Evolutionary conservation across 2,329 filamentous ascomycete species (phyloP), one percentile per base, ranked within the genome.

Genomic region (Grosmannia serpens): DNA sequence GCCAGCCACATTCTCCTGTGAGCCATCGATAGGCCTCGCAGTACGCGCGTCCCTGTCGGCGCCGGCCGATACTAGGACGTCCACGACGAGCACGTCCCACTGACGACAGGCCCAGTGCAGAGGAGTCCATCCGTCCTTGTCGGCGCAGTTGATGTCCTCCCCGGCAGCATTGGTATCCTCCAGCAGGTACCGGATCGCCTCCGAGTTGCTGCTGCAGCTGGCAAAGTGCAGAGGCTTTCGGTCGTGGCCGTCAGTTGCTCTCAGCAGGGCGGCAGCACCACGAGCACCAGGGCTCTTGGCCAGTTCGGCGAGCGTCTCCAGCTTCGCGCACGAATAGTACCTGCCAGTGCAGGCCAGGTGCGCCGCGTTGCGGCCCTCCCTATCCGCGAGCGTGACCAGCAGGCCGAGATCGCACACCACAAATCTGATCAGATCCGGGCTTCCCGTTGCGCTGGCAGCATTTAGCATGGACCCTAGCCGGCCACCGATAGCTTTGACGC

Each of bases 41-140:
- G 52, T 53, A 17, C 52, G 52, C 4, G 31, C 22, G 35, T 35
- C 24, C 31, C 2, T 41, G 31, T 53, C 52, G 13, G 52, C 52
- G 26, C 52, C 52, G 8, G 52, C 52, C 20, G 31, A 22, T 24
- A 53, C 31, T 20, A 53, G 29, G 17, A 20, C 22, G 20, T 24
- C 52, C 31, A 53, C 8, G 10, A 53, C 15, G 1, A 53, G 3
- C 13, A 24, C n/a, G 15, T 53, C 52, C 52, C 52, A 53, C n/a
- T 53, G 52, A 29, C 52, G 52, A n/a, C 52, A 53, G 22, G 52
- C 52, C 52, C 52, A 53, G 22, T 53, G 52, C 52, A 53, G 52
- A 7, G 52, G 52, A 2, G 31, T 53, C 52, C 52, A 53, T n/a
- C 52, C 52, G 31, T 53, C 52, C 22, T 38, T 27, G 52, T 53